Evolutionary conservation across 257 asterid genomes (phyloP).

Genomic region (Coffea eugenioides): DNA sequence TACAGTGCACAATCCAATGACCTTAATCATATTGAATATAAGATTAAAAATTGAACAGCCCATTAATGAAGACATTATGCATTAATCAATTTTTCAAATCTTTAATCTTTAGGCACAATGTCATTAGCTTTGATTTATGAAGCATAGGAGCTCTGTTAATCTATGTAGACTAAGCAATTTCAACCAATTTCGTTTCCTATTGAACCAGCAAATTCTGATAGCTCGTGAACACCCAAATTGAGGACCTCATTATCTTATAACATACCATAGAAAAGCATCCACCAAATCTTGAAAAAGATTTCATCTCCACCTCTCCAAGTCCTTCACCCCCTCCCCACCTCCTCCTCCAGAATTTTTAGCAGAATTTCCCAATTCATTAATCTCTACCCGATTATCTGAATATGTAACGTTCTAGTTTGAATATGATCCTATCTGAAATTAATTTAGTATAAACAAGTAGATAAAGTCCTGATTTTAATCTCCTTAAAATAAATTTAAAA

Average conservation of each 20-base stretch:
- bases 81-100: neutral
- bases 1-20: neutral
- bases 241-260: neutral
- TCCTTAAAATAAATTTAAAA: neutral
- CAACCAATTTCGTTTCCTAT: neutral
- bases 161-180: neutral
- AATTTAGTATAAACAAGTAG: too few relatives aligned
- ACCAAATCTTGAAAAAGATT: neutral
- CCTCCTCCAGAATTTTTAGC: neutral
- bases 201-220: neutral
- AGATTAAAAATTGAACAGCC: constrained; percentile 6
- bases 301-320: neutral
- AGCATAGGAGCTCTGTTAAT: neutral
- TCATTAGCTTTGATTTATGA: neutral
- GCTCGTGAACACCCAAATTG: neutral
- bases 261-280: neutral
- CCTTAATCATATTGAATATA: neutral
- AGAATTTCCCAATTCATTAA: neutral
- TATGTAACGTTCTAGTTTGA: neutral
- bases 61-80: neutral
- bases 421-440: neutral
- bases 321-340: too few relatives aligned
- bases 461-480: neutral
- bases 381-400: neutral
- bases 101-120: neutral